A percentile compares a stretch with the other conserved stretches of the same genome.
These are phyloP conservation scores for Podosphaera xanthii DNA, from an alignment of 2,329 filamentous ascomycete species.

Conservation along the genomic window DNA sequence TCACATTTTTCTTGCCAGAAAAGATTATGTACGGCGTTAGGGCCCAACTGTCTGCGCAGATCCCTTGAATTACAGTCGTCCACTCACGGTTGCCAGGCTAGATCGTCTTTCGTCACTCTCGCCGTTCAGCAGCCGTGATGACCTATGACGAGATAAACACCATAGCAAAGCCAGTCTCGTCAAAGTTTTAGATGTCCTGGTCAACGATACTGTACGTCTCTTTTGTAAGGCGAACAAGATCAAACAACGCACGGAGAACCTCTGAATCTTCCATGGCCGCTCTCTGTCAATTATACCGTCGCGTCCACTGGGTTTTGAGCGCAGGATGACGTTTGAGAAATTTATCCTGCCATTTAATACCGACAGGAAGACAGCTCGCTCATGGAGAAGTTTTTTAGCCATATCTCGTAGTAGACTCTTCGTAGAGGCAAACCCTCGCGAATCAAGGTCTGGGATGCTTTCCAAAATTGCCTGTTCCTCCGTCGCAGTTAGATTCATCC, in stretches of 20 bases:
- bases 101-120: constrained; percentile 5
- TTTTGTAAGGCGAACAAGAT: constrained; percentile 5
- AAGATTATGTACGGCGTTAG: constrained; percentile 13
- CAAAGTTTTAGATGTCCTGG: constrained; percentile 4
- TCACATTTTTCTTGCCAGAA: constrained; percentile 4
- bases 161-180: constrained; percentile 5
- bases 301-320: constrained; percentile 5
- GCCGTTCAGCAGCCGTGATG: constrained; percentile 6
- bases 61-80: constrained; percentile 11
- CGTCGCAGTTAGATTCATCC: constrained; percentile 2
- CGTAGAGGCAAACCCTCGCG: constrained; percentile 5
- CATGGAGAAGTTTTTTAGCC: too few species aligned
- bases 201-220: constrained; percentile 7
- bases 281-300: constrained; percentile 7
- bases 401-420: too few species aligned
- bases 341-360: constrained; percentile 2
- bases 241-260: constrained; percentile 6
- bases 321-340: constrained; percentile 5
- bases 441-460: constrained; percentile 7
- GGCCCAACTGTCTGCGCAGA: constrained; percentile 9
- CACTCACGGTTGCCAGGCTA: constrained; percentile 12
- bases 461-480: constrained; percentile 7
- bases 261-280: constrained; percentile 8
- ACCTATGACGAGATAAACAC: constrained; percentile 7
- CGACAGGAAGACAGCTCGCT: too few species aligned